These are phyloP conservation scores for Bolboschoenus planiculmis DNA, from an alignment of 176 grass and related monocot species.

Conservation along the genomic window DNA sequence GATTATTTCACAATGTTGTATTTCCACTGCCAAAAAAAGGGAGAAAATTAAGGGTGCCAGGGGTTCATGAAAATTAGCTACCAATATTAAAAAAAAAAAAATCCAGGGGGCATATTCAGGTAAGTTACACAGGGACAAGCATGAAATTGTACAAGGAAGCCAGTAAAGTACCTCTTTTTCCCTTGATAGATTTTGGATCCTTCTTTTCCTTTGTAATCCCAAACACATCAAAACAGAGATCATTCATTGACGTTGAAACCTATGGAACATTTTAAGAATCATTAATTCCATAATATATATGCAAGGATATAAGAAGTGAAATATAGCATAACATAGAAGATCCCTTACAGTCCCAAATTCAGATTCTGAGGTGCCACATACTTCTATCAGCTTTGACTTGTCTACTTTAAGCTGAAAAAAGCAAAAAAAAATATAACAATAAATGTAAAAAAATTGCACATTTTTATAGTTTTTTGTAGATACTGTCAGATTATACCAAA, in stretches of 20 bases:
- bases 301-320: not conserved
- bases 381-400: slow-evolving; percentile 77
- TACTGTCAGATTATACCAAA: not conserved
- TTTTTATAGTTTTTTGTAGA: not conserved
- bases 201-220: slow-evolving; percentile 87
- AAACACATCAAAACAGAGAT: slow-evolving; percentile 95
- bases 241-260: slow-evolving; percentile 92
- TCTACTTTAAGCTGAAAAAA: slow-evolving; percentile 80
- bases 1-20: not conserved
- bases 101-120: not conserved
- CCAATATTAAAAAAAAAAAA: not conserved
- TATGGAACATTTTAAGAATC: slow-evolving; percentile 8
- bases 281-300: slow-evolving; percentile 24
- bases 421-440: not conserved
- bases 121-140: not conserved
- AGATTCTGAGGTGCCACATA: slow-evolving; percentile 75
- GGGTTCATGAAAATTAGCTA: not conserved
- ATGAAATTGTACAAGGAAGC: not conserved
- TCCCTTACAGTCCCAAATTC: slow-evolving; percentile 74
- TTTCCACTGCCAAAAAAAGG: not conserved
- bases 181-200: slow-evolving; percentile 78
- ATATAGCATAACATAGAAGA: not conserved
- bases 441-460: not conserved
- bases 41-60: not conserved
- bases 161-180: slow-evolving; percentile 59